Evolutionary conservation across 805 yeast genomes (phyloP).

Genomic region (Torulaspora maleeae): DNA sequence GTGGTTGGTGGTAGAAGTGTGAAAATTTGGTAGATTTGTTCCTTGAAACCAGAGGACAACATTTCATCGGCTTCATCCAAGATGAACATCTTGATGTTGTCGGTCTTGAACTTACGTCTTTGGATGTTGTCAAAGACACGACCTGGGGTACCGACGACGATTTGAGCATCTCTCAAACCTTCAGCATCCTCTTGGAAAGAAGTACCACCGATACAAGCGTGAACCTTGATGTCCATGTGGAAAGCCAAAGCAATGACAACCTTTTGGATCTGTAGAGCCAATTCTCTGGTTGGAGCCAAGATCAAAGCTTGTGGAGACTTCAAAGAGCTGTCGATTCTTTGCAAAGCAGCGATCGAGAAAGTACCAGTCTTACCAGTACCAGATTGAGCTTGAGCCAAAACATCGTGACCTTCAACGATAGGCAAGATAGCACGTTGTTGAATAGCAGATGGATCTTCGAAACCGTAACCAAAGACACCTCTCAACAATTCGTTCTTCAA

Average conservation of each 20-base stretch:
- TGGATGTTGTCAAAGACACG: conserved; percentile 95
- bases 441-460: conserved; percentile 94
- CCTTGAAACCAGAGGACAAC: conserved; percentile 82
- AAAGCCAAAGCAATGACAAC: conserved; percentile 87
- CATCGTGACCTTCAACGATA: conserved; percentile 90
- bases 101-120: conserved; percentile 76
- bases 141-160: conserved; percentile 98
- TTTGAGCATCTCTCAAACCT: conserved; percentile 77
- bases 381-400: conserved; percentile 97
- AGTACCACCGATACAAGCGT: conserved; percentile 98
- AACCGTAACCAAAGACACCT: conserved; percentile 84
- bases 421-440: conserved; percentile 97
- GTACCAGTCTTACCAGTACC: conserved; percentile 99
- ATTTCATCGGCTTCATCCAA: conserved; percentile 98
- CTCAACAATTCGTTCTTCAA: conserved; percentile 57
- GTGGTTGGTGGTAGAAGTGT: conserved; percentile 74
- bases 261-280: conserved; percentile 92
- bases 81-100: conserved; percentile 86
- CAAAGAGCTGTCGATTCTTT: conserved; percentile 65
- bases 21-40: conserved; percentile 90
- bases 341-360: conserved; percentile 78
- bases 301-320: conserved; percentile 87
- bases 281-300: conserved; percentile 95
- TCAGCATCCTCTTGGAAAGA: conserved; percentile 81
- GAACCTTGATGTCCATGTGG: conserved; percentile 85